Conservation (phyloP, 2,329 filamentous ascomycete species). For the Sporothrix euskadiensis region DNA sequence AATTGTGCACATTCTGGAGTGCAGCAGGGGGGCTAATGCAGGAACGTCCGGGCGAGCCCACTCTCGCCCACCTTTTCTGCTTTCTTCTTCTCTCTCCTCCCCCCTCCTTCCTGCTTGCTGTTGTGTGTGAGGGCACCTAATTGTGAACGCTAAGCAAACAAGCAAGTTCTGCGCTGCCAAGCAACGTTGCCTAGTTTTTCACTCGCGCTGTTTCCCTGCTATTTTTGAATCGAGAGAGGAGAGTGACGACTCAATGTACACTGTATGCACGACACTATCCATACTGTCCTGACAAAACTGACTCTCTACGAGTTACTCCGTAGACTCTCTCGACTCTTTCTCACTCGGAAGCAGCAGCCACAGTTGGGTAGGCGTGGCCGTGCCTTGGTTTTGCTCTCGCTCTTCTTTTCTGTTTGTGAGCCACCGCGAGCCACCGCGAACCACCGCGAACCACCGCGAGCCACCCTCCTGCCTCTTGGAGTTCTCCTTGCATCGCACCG, state of each 20-base stretch:
- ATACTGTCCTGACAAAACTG: neutral
- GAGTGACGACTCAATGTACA: neutral
- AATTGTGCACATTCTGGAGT: constrained; percentile 20
- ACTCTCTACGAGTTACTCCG: too few species aligned
- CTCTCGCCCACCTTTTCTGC: neutral
- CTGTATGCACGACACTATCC: neutral
- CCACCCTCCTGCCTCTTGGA: neutral
- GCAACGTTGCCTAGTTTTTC: neutral
- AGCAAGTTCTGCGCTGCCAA: constrained; percentile 13
- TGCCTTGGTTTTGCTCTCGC: constrained; percentile 7
- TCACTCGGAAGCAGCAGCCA: constrained; percentile 5
- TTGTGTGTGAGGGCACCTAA: neutral
- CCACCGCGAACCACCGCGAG: neutral
- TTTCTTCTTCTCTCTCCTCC: neutral
- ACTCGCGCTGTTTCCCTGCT: neutral
- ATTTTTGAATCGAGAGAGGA: constrained; percentile 6
- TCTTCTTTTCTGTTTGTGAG: neutral
- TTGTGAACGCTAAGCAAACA: neutral
- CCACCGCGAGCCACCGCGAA: neutral
- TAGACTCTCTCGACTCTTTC: neutral
- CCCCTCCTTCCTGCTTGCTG: neutral
- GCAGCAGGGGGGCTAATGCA: constrained; percentile 20
- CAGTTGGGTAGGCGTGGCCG: constrained; percentile 18
- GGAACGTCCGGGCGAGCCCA: neutral
- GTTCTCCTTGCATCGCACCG: neutral